A percentile compares a stretch with the other conserved stretches of the same genome.
Conservation (phyloP, 106 monocot species). For the Allium sativum region DNA sequence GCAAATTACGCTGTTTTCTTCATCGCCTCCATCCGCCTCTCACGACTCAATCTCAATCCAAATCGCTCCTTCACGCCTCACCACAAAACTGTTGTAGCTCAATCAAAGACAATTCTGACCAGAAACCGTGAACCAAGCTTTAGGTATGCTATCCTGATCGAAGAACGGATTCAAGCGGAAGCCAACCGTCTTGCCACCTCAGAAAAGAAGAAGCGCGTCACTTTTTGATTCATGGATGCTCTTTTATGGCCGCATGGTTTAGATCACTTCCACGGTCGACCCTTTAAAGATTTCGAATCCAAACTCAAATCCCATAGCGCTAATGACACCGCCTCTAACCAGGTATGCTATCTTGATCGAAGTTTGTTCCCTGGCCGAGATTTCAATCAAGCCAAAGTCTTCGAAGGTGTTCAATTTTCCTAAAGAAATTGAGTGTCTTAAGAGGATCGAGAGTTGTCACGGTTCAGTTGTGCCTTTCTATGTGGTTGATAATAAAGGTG, state of each 20-base stretch:
- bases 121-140: too few relatives aligned
- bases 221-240: constrained; percentile 38
- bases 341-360: constrained; percentile 51
- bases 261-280: background rate
- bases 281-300: background rate
- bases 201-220: constrained; percentile 64
- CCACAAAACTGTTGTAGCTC: too few relatives aligned
- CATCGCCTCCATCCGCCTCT: too few relatives aligned
- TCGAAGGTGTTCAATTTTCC: constrained; percentile 38
- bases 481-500: too few relatives aligned
- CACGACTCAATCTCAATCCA: too few relatives aligned
- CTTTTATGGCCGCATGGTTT: constrained; percentile 49
- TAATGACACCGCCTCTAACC: constrained; percentile 14
- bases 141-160: too few relatives aligned
- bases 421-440: constrained; percentile 47
- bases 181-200: constrained; percentile 89
- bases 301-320: background rate
- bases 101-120: too few relatives aligned
- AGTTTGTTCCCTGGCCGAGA: constrained; percentile 73
- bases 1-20: too few relatives aligned
- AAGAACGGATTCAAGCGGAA: constrained; percentile 72
- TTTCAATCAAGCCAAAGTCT: constrained; percentile 55
- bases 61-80: too few relatives aligned
- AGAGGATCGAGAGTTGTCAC: constrained; percentile 31
- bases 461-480: too few relatives aligned